Evolutionary conservation across 2,329 filamentous ascomycete genomes (phyloP).

Genomic region (Cadophora sp.): DNA sequence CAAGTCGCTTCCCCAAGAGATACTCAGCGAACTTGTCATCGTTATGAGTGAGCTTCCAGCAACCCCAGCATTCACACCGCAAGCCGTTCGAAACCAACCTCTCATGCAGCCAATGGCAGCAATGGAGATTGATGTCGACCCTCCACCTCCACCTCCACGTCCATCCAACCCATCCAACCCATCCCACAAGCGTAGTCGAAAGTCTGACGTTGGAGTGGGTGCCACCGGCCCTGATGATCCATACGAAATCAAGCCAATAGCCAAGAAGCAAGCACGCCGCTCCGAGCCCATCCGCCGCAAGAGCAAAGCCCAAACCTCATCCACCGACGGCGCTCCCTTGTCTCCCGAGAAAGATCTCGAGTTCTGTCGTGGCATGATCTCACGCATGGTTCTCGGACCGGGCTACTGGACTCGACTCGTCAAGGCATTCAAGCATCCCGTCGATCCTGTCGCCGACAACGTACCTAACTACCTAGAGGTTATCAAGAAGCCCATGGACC

Average conservation of each 20-base stretch:
- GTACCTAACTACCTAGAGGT: slow-evolving; percentile 68
- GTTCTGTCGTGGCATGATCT: slow-evolving; percentile 64
- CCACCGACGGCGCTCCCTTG: slow-evolving; percentile 18
- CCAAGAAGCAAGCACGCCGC: slow-evolving; percentile 37
- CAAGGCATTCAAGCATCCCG: slow-evolving; percentile 65
- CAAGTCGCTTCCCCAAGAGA: slow-evolving; percentile 65
- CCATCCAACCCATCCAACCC: not conserved
- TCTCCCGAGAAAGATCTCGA: slow-evolving; percentile 55
- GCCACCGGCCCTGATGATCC: slow-evolving; percentile 29
- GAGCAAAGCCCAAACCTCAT: slow-evolving; percentile 20
- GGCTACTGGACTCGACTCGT: slow-evolving; percentile 73
- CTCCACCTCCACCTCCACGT: slow-evolving; percentile 49
- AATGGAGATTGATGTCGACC: slow-evolving; percentile 37
- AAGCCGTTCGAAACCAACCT: slow-evolving; percentile 13
- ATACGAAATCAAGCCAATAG: slow-evolving; percentile 35
- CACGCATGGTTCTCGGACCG: slow-evolving; percentile 67
- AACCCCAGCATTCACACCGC: slow-evolving; percentile 30
- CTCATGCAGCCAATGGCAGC: slow-evolving; percentile 9
- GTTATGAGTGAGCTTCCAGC: slow-evolving; percentile 62
- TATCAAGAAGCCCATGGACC: slow-evolving; percentile 67
- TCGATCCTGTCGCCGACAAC: slow-evolving; percentile 61
- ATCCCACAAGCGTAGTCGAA: slow-evolving; percentile 33
- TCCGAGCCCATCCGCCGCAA: slow-evolving; percentile 36
- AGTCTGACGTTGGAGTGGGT: slow-evolving; percentile 33
- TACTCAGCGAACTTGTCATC: slow-evolving; percentile 67